These are phyloP conservation scores for Pyrenophora graminea DNA, from an alignment of 2,329 filamentous ascomycete genomes.

Conservation along the genomic window DNA sequence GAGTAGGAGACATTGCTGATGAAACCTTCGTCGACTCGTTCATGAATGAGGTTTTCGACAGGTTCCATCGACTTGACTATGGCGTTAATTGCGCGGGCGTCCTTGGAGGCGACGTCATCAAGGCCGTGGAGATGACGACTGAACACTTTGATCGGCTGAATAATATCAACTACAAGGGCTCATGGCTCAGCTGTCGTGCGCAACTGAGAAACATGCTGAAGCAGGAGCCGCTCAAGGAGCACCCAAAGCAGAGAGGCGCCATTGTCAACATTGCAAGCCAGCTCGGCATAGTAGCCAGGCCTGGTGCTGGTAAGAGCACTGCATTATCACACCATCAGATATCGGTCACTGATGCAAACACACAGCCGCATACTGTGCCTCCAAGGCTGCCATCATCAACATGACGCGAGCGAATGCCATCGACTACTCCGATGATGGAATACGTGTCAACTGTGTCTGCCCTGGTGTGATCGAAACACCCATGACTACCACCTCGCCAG, in stretches of 20 bases:
- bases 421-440: constrained; percentile 55
- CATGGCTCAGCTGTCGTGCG: constrained; percentile 60
- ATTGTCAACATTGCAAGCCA: constrained; percentile 63
- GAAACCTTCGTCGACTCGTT: constrained; percentile 52
- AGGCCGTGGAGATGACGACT: constrained; percentile 54
- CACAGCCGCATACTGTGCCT: constrained; percentile 60
- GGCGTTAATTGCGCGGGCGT: constrained; percentile 61
- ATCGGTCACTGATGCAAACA: not conserved
- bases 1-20: constrained; percentile 56
- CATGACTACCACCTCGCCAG: constrained; percentile 28
- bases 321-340: not conserved
- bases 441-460: constrained; percentile 65
- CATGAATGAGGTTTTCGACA: constrained; percentile 40
- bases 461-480: constrained; percentile 56
- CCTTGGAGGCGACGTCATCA: constrained; percentile 46
- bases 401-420: constrained; percentile 63
- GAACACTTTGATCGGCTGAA: constrained; percentile 59
- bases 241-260: constrained; percentile 43
- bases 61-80: constrained; percentile 59
- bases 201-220: constrained; percentile 57
- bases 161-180: constrained; percentile 61
- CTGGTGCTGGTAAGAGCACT: constrained; percentile 26
- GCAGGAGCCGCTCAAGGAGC: constrained; percentile 54
- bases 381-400: constrained; percentile 62
- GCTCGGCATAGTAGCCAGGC: constrained; percentile 49